Evolutionary conservation across 495 filamentous ascomycete species (phyloP), one percentile per base, ranked within the genome.

Genomic region (Tuber microsphaerosporum): DNA sequence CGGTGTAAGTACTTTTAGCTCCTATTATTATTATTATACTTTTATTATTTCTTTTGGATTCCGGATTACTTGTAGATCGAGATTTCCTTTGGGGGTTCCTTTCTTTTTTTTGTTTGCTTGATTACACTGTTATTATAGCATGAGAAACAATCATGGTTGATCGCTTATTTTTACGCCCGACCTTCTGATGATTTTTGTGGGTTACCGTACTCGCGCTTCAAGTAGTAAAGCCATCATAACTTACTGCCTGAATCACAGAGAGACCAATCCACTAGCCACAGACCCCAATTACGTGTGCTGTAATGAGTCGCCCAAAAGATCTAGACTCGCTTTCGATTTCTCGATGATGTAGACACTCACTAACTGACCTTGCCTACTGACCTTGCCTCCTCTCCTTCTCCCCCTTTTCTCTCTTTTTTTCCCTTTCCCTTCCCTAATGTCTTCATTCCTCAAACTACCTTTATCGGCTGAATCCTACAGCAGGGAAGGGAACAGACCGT

Each of bases 1-100:
- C 75, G 75, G 71, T 75, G 73, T 71, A 71, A 76, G 75, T 76
- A 76, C 74, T 76, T 80, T 75, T 74, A 73, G 74, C 71, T 80
- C 75, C 70, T 71, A 48, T 74, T 26, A 45, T 45, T 79, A 81
- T 74, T 71, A 76, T 81, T 72, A 48, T 65, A 2, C 48, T 75
- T 74, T 79, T 69, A 41, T 68, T 44, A 41, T 75, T 73, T 75
- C 69, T 74, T 65, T 34, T 76, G 73, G 71, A 69, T 72, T 70
- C 20, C 73, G 34, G 51, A 65, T 72, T 80, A 45, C 76, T 69
- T 75, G 65, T 69, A 34, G 39, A 31, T 45, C 68, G 68, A 76
- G 68, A 71, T 77, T 77, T 75, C 46, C 45, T 77, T 71, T 71
- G 14, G 75, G 68, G 68, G 56, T 45, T 76, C 31, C 43, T 65